phyloP scores from a whole-genome alignment of 495 filamentous ascomycete genomes.

The Bacidia gigantensis region DNA sequence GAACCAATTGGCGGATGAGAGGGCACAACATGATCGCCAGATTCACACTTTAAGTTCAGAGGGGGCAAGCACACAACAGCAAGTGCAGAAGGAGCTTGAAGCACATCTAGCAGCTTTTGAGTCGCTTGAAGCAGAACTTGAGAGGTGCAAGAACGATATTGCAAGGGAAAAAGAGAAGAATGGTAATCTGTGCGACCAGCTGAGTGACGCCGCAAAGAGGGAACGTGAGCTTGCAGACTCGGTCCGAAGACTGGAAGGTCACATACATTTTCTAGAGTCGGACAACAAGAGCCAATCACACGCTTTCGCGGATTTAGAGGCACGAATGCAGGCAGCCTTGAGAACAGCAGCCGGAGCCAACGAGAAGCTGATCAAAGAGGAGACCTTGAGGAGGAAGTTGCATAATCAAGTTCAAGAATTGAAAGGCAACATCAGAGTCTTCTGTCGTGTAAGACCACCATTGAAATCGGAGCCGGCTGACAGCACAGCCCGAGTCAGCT shows the following conservation, averaged over 20 bases:
- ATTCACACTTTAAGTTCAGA: conserved; percentile 49
- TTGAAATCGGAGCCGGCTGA: conserved; percentile 42
- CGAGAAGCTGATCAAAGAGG: conserved; percentile 78
- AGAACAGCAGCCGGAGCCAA: conserved; percentile 52
- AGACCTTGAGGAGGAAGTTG: conserved; percentile 77
- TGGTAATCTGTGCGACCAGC: conserved; percentile 40
- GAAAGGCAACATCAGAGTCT: conserved; percentile 98
- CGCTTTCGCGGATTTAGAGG: conserved; percentile 62
- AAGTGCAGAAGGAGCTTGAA: conserved; percentile 45
- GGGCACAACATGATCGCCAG: conserved; percentile 42
- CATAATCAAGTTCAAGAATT: conserved; percentile 97
- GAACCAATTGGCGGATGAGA: conserved; percentile 52
- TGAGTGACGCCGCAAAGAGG: conserved; percentile 50
- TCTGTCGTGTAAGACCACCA: conserved; percentile 87
- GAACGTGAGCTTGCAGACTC: conserved; percentile 56
- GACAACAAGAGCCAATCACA: conserved; percentile 74
- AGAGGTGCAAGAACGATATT: conserved; percentile 29
- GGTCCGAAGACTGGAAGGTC: conserved; percentile 56
- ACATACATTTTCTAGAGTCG: conserved; percentile 78
- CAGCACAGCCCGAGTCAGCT: conserved; percentile 53
- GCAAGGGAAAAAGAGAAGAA: conserved; percentile 40
- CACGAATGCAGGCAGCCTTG: conserved; percentile 62
- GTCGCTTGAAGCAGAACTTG: conserved; percentile 42
- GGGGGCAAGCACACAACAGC: conserved; percentile 48
- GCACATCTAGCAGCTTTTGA: conserved; percentile 49